phyloP scores from a whole-genome alignment of 148 eudicot species.

The Cornus kousa region DNA sequence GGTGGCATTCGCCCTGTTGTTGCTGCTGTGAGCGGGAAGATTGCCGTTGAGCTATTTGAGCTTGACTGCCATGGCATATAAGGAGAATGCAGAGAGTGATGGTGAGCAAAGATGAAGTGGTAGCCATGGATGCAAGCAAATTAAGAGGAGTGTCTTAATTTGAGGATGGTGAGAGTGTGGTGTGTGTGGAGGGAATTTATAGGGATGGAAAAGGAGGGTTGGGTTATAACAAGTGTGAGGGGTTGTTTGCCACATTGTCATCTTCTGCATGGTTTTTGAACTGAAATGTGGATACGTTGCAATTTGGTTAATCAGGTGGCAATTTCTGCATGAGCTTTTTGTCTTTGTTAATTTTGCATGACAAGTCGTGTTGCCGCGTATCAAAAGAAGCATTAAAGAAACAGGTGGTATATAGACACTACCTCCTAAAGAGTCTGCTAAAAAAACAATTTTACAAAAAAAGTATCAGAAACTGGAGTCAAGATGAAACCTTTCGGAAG shows the following conservation, averaged over 20 bases:
- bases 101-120: neutral
- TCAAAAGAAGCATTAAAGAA: too few species aligned
- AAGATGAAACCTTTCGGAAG: too few species aligned
- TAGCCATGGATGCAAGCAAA: neutral
- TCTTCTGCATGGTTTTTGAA: neutral
- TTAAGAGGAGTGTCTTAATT: neutral
- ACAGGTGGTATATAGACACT: too few species aligned
- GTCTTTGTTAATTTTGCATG: neutral
- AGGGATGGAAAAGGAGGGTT: neutral
- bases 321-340: neutral
- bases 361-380: too few species aligned
- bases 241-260: neutral
- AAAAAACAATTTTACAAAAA: too few species aligned
- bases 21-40: neutral
- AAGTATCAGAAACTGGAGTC: too few species aligned
- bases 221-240: neutral
- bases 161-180: neutral
- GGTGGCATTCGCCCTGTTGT: neutral
- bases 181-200: neutral
- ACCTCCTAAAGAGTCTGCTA: too few species aligned
- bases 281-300: neutral
- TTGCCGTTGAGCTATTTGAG: neutral
- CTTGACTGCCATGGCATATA: neutral
- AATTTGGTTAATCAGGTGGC: neutral
- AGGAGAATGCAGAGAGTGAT: neutral